These are phyloP conservation scores for Claviceps pusilla DNA, from an alignment of 2,329 filamentous ascomycete species.

Conservation along the genomic window DNA sequence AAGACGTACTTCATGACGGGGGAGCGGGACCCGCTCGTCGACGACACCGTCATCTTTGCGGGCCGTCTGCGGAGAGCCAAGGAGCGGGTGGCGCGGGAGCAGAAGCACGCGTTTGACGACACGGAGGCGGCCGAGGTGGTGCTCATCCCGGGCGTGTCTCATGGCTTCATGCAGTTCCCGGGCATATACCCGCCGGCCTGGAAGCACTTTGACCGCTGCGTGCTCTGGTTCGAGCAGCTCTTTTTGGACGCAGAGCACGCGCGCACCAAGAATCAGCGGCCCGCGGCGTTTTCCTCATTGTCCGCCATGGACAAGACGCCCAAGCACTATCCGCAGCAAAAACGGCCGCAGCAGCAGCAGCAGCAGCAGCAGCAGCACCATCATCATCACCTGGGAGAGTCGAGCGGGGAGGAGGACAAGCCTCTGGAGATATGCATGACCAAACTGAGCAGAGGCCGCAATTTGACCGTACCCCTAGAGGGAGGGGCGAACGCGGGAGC, in stretches of 20 bases:
- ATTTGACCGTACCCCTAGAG: constrained; percentile 13
- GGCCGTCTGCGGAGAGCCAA: constrained; percentile 74
- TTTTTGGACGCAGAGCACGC: constrained; percentile 41
- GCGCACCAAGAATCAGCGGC: constrained; percentile 13
- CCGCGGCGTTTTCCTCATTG: neutral
- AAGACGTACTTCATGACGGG: constrained; percentile 91
- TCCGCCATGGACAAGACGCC: neutral
- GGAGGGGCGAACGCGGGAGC: neutral
- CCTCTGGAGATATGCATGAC: constrained; percentile 69
- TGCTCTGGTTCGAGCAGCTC: constrained; percentile 66
- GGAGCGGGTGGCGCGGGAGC: constrained; percentile 26
- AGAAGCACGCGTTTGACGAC: constrained; percentile 20
- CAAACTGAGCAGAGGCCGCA: constrained; percentile 23
- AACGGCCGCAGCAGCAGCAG: constrained; percentile 9
- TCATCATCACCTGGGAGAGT: constrained; percentile 33
- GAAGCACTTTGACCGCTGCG: constrained; percentile 69
- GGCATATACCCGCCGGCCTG: constrained; percentile 77
- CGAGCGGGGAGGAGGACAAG: constrained; percentile 62
- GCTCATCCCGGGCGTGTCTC: constrained; percentile 75
- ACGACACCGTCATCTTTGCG: constrained; percentile 93
- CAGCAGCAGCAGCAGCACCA: constrained; percentile 13
- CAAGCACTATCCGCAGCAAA: constrained; percentile 6
- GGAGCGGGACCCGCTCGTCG: constrained; percentile 85
- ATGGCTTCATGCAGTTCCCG: constrained; percentile 89
- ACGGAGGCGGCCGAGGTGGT: constrained; percentile 49